These are phyloP conservation scores for Coemansia sp. DNA, from an alignment of 192 early-diverging fungal genomes.

Conservation along the genomic window DNA sequence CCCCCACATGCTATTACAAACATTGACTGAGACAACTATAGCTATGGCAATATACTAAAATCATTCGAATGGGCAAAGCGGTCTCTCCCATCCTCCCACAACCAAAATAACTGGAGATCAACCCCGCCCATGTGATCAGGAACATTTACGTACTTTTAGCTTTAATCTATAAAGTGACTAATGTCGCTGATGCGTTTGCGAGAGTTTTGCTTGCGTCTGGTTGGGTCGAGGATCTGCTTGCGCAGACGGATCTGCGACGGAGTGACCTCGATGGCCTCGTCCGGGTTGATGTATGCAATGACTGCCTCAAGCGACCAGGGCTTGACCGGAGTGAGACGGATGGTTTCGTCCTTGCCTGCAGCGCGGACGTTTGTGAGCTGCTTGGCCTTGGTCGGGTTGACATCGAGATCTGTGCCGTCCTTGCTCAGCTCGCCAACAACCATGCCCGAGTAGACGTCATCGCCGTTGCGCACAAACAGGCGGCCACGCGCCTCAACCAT, in stretches of 20 bases:
- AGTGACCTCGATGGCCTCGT: slow-evolving; percentile 85
- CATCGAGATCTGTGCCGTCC: slow-evolving; percentile 71
- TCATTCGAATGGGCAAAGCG: too few relatives aligned
- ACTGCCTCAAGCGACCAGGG: slow-evolving; percentile 69
- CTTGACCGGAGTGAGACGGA: slow-evolving; percentile 68
- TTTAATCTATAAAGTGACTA: slow-evolving; percentile 36
- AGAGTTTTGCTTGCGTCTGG: slow-evolving; percentile 60
- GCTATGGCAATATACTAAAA: too few relatives aligned
- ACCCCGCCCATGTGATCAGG: too few relatives aligned
- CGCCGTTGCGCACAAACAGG: slow-evolving; percentile 72
- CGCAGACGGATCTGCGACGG: slow-evolving; percentile 71
- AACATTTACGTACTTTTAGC: background rate
- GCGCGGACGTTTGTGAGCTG: slow-evolving; percentile 78
- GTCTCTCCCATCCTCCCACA: background rate
- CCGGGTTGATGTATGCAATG: slow-evolving; percentile 76
- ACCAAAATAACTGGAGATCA: background rate
- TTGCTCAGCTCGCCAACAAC: slow-evolving; percentile 81
- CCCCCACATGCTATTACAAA: too few relatives aligned
- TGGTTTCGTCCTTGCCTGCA: slow-evolving; percentile 75
- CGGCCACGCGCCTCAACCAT: slow-evolving; percentile 77
- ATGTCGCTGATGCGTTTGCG: slow-evolving; percentile 52
- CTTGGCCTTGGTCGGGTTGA: slow-evolving; percentile 83
- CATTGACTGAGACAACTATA: too few relatives aligned
- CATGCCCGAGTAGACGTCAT: slow-evolving; percentile 82
- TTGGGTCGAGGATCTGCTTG: slow-evolving; percentile 71